A percentile compares a stretch with the other conserved stretches of the same genome.
Evolutionary conservation across 2,329 filamentous ascomycete genomes (phyloP).

Genomic region (Penicillium sp.): DNA sequence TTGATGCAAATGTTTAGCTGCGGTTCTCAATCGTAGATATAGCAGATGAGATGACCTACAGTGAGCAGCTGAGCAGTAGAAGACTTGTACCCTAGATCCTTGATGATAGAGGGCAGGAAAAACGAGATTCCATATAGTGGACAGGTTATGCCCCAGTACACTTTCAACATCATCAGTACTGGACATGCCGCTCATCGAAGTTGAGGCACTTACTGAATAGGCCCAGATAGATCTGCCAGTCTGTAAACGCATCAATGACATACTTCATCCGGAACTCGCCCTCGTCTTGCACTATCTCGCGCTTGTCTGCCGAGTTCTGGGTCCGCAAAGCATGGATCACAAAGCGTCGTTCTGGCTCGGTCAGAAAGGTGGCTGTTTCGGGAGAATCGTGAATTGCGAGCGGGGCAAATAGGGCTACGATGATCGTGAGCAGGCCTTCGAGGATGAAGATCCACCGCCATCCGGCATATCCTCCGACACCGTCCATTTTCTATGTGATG

Average conservation of each 20-base stretch:
- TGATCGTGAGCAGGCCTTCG: slow-evolving; percentile 48
- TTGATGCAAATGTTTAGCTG: background rate
- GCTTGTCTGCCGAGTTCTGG: slow-evolving; percentile 31
- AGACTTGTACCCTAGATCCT: slow-evolving; percentile 39
- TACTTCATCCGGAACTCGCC: slow-evolving; percentile 39
- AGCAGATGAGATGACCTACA: slow-evolving; percentile 12
- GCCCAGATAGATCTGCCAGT: slow-evolving; percentile 44
- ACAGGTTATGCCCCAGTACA: slow-evolving; percentile 45
- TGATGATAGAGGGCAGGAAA: slow-evolving; percentile 44
- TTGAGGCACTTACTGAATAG: slow-evolving; percentile 33
- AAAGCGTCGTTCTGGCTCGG: slow-evolving; percentile 38
- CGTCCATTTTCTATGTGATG: slow-evolving; percentile 46
- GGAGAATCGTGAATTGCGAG: slow-evolving; percentile 49
- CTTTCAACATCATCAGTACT: slow-evolving; percentile 20
- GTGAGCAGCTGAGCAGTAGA: slow-evolving; percentile 43
- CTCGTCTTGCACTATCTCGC: slow-evolving; percentile 28
- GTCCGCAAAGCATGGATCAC: slow-evolving; percentile 37
- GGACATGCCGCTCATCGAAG: background rate
- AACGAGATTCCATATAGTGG: slow-evolving; percentile 44
- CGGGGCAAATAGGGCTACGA: slow-evolving; percentile 43
- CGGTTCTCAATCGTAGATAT: too few relatives aligned
- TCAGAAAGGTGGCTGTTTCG: slow-evolving; percentile 45
- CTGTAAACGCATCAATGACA: slow-evolving; percentile 39
- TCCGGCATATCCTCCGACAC: slow-evolving; percentile 45
- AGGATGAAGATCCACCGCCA: slow-evolving; percentile 54